Evolutionary conservation across 2,329 filamentous ascomycete species (phyloP).

Genomic region (Lasiodiplodia citricola): DNA sequence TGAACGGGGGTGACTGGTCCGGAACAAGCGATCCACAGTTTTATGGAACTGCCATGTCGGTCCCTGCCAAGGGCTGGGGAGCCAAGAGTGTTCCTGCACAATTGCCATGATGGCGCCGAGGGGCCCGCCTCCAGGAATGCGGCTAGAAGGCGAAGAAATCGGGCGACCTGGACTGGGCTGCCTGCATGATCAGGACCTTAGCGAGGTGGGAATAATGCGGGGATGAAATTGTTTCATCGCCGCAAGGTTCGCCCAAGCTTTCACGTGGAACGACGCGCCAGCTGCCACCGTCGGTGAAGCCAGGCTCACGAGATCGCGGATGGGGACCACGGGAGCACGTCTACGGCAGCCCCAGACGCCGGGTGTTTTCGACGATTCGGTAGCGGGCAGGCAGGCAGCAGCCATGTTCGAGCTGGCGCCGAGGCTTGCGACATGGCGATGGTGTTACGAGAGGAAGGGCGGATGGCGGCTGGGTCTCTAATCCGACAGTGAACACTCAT

Average conservation of each 20-base stretch:
- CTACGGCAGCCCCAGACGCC: too few relatives aligned
- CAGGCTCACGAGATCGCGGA: background rate
- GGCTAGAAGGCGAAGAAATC: background rate
- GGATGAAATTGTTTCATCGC: slow-evolving; percentile 17
- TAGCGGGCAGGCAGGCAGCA: too few relatives aligned
- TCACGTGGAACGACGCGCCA: slow-evolving; percentile 16
- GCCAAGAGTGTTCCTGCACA: background rate
- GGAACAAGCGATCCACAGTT: slow-evolving; percentile 10
- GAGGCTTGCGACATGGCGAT: background rate
- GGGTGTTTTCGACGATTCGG: too few relatives aligned
- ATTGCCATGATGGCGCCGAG: background rate
- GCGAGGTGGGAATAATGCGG: slow-evolving; percentile 13
- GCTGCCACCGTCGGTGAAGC: background rate
- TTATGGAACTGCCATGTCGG: background rate
- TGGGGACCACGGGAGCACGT: background rate
- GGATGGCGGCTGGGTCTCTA: background rate
- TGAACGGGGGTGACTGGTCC: slow-evolving; percentile 3
- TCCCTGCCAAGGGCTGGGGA: background rate
- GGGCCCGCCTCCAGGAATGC: background rate
- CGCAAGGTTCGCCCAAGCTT: background rate
- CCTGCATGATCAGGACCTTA: slow-evolving; percentile 4
- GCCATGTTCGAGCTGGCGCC: too few relatives aligned
- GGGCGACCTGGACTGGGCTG: background rate
- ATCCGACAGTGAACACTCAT: background rate
- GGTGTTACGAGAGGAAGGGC: slow-evolving; percentile 1